Conservation (phyloP, 208 protist species). For the Leishmania tropica region DNA sequence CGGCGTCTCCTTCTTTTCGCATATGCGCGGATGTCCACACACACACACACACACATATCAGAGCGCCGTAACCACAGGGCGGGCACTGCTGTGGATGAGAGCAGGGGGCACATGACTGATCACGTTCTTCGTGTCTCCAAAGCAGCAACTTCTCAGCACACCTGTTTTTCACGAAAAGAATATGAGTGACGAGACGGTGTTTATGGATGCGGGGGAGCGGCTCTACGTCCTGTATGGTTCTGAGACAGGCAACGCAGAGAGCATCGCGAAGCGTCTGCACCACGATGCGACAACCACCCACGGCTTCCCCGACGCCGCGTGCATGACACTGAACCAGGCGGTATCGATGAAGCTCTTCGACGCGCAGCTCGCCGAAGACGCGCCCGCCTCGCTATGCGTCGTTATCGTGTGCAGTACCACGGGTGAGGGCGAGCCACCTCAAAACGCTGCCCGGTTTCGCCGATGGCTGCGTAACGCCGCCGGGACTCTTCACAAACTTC, state of each 20-base stretch:
- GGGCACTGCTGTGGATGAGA: no score
- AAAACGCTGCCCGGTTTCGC: slow-evolving; percentile 68
- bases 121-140: background rate
- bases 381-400: slow-evolving; percentile 30
- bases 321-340: slow-evolving; percentile 50
- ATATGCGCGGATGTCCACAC: background rate
- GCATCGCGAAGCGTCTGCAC: slow-evolving; percentile 58
- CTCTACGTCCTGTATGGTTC: slow-evolving; percentile 62
- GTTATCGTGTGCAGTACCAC: slow-evolving; percentile 80
- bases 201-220: slow-evolving; percentile 19
- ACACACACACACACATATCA: background rate
- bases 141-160: background rate
- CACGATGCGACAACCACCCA: slow-evolving; percentile 39
- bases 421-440: slow-evolving; percentile 78
- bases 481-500: slow-evolving; percentile 35
- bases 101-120: background rate
- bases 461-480: slow-evolving; percentile 57
- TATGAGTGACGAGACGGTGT: slow-evolving; percentile 17
- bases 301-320: slow-evolving; percentile 24
- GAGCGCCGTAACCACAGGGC: no score
- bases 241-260: slow-evolving; percentile 70
- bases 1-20: background rate
- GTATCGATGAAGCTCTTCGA: slow-evolving; percentile 44
- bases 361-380: slow-evolving; percentile 24
- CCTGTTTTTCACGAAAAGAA: background rate